These are phyloP conservation scores for Solanum chiquidenum DNA, from an alignment of 257 asterid genomes.

Conservation along the genomic window DNA sequence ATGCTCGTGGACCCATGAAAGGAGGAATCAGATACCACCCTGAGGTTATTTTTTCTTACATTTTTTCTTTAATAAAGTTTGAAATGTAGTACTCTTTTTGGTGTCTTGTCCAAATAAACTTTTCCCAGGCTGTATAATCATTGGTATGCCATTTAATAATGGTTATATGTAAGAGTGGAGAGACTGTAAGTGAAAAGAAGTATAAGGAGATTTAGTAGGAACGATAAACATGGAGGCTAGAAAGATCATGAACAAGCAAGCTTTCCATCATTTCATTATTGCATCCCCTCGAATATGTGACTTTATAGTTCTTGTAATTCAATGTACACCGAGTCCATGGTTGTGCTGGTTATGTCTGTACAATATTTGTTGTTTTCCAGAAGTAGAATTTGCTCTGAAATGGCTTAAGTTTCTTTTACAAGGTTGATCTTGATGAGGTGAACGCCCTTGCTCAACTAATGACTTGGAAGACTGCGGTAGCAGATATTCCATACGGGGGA, in stretches of 20 bases:
- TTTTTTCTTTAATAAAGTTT: background rate
- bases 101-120: background rate
- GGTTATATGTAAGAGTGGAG: background rate
- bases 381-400: conserved; percentile 7
- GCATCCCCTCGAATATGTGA: background rate
- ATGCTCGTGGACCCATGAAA: conserved; percentile 98
- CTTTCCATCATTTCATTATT: background rate
- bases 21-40: conserved; percentile 99
- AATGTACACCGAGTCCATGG: background rate
- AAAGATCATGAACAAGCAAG: background rate
- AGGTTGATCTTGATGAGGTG: conserved; percentile 98
- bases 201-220: background rate
- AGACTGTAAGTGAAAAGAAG: background rate
- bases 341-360: background rate
- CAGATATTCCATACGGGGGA: conserved; percentile 92
- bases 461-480: conserved; percentile 99
- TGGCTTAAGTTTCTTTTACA: background rate
- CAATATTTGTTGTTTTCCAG: background rate
- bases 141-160: background rate
- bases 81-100: background rate
- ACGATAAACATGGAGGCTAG: background rate
- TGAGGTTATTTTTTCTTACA: conserved; percentile 34
- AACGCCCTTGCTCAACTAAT: conserved; percentile 97
- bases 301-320: background rate
- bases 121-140: background rate